These are phyloP conservation scores for Euphorbia lathyris DNA, from an alignment of 345 rosid species.

Conservation along the genomic window DNA sequence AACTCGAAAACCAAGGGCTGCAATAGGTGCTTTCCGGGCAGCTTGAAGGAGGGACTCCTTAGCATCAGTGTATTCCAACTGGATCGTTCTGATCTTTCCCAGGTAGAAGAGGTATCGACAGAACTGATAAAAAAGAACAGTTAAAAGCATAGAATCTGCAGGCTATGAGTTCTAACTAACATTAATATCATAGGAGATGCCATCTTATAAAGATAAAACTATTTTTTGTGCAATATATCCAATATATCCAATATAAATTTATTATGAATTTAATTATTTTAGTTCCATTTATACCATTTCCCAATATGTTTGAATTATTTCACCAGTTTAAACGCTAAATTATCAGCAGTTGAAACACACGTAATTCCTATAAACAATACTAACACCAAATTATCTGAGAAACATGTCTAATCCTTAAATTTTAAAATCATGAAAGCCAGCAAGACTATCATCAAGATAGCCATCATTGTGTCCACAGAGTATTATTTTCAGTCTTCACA, in stretches of 20 bases:
- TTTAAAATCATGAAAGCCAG: neutral
- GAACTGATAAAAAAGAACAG: slow-evolving; percentile 47
- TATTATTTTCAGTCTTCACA: neutral
- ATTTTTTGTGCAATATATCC: neutral
- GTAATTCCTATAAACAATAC: neutral
- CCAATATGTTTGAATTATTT: slow-evolving; percentile 7
- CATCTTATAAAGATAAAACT: neutral
- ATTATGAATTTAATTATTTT: neutral
- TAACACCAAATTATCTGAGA: neutral
- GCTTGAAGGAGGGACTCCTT: slow-evolving; percentile 88
- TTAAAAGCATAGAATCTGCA: neutral
- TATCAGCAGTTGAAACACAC: neutral
- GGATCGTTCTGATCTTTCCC: slow-evolving; percentile 83
- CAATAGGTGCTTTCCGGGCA: slow-evolving; percentile 82
- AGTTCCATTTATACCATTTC: neutral
- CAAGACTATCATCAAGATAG: neutral
- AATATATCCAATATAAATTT: neutral
- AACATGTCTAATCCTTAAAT: neutral
- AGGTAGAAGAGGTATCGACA: slow-evolving; percentile 83
- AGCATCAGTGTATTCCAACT: slow-evolving; percentile 85
- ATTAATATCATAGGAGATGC: slow-evolving; percentile 1
- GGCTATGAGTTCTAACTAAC: neutral
- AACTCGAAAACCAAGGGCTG: slow-evolving; percentile 71
- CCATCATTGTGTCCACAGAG: neutral
- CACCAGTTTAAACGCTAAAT: neutral